Base-by-base conservation (phyloP, 495 filamentous ascomycete species). In the Venustampulla echinocandica region DNA sequence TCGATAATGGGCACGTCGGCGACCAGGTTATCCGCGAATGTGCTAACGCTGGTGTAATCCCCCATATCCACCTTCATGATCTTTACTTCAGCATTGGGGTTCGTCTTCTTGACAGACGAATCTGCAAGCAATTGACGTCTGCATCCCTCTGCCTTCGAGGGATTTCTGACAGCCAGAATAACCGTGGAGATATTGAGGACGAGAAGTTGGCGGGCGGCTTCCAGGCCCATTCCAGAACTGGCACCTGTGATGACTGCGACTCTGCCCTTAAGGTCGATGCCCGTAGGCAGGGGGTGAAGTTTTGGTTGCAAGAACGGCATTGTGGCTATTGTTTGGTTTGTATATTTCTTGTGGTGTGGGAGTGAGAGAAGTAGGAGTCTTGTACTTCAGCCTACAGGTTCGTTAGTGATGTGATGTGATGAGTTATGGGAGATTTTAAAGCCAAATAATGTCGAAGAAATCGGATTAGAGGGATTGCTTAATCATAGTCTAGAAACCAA, bases 191-290 rank as follows among this genome's bases (percentile, higher is more conserved):
- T 63, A 1, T 61, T 62, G 7, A 70, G 64, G 13, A 59, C 61
- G 2, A 71, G 63, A 24, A 74, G 55, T 41, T 73, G 67, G 15
- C 63, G 61, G 0, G 66, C 63, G 22, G 62, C 58, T 52, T 72
- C 70, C 0, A 71, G 40, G 5, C 74, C 74, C 0, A 77, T 55
- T 6, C 73, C 74, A 2, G 60, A 58, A 54, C 75, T 77, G 30
- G 66, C 46, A 10, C 74, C 74, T 4, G 71, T 76, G n/a, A 77
- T 52, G 20, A 77, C 65, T 15, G 67, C 61, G 0, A 65, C 69
- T 48, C 71, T 63, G 18, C 57, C 61, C 1, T 52, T 40, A 14
- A 69, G 54, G 25, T 59, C 35, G 21, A 50, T 34, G 17, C 43
- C 49, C 11, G 42, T 19, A 3, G 24, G 35, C 13, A 46, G 25